Evolutionary conservation across 305 asterid genomes (phyloP), one percentile per base, ranked within the genome.

Genomic region (Fraxinus greggii): DNA sequence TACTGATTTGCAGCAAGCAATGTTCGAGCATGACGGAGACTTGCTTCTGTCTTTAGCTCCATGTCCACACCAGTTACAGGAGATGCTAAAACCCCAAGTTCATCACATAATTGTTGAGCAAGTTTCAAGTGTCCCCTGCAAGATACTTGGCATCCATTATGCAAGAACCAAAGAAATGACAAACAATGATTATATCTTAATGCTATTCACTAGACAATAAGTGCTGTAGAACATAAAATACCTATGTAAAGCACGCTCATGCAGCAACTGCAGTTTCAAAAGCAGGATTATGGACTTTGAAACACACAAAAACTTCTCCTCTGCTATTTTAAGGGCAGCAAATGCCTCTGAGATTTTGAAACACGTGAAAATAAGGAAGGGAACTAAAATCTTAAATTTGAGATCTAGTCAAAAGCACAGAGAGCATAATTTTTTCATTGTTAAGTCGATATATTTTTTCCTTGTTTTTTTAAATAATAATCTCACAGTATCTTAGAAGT

Each of bases 1-100:
- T 89, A 93, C 86, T 96, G 98, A 80, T 93, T 93, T 17, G 98
- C 98, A 82, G 97, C 94, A 89, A 96, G 97, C 83, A 95, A 81
- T 54, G 97, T 95, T 32, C 97, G 94, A 84, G 98, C 97, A 91
- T 92, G 92, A 78, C 98, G 97, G 77, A 95, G 90, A 72, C 93
- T 92, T 75, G 98, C 92, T 89, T 95, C 97, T 21, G 91, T 88
- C 88, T 95, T 95, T 75, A 95, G 89, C 87, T 94, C 97, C 97
- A 95, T 93, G 91, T 95, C 98, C 72, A 94, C 97, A 15, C 98
- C 98, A 85, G 89, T 90, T 65, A 90, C 95, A 42, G 97, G 88
- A 83, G 98, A 95, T 54, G 98, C 94, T 91, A 93, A 87, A 81
- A 88, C 95, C 74, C 98, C 97, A 78, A 95, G 90, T 81, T 95